Percentiles rank a stretch among this genome's conserved stretches.
These are phyloP conservation scores for Fusarium tricinctum DNA, from an alignment of 2,329 filamentous ascomycete genomes.

Conservation along the genomic window DNA sequence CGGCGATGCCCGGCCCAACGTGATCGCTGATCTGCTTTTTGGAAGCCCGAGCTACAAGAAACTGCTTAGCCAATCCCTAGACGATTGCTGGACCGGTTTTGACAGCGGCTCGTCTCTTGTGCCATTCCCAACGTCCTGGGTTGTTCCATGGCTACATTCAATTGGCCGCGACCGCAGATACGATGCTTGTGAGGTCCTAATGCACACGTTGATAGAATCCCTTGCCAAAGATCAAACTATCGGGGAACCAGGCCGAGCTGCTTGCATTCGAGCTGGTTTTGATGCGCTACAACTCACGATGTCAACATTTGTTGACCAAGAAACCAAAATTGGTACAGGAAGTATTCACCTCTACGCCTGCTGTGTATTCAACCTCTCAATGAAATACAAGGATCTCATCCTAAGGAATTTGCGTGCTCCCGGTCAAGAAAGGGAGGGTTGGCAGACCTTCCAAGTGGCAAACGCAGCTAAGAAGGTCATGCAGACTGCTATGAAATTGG, in stretches of 20 bases:
- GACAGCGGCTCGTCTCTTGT: constrained; percentile 63
- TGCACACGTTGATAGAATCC: constrained; percentile 79
- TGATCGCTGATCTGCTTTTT: constrained; percentile 87
- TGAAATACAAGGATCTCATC: constrained; percentile 73
- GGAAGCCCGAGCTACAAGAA: constrained; percentile 75
- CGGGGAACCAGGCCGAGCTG: constrained; percentile 69
- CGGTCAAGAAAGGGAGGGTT: constrained; percentile 51
- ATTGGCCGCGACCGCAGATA: constrained; percentile 81
- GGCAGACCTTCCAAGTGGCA: constrained; percentile 58
- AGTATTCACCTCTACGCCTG: constrained; percentile 74
- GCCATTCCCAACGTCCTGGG: constrained; percentile 81
- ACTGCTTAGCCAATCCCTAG: constrained; percentile 73
- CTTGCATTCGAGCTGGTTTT: constrained; percentile 75
- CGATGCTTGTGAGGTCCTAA: constrained; percentile 83
- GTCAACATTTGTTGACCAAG: constrained; percentile 66
- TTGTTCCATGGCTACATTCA: constrained; percentile 81
- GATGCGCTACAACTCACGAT: constrained; percentile 70
- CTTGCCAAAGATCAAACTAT: constrained; percentile 68
- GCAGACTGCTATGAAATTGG: constrained; percentile 67
- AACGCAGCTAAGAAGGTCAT: constrained; percentile 63
- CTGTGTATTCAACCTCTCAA: constrained; percentile 74
- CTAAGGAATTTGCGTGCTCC: constrained; percentile 55
- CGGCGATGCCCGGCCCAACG: constrained; percentile 81
- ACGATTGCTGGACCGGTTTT: constrained; percentile 57
- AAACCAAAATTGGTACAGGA: constrained; percentile 61